Evolutionary conservation across 768 basidiomycete genomes (phyloP).

Genomic region (Lepiota subincarnata): DNA sequence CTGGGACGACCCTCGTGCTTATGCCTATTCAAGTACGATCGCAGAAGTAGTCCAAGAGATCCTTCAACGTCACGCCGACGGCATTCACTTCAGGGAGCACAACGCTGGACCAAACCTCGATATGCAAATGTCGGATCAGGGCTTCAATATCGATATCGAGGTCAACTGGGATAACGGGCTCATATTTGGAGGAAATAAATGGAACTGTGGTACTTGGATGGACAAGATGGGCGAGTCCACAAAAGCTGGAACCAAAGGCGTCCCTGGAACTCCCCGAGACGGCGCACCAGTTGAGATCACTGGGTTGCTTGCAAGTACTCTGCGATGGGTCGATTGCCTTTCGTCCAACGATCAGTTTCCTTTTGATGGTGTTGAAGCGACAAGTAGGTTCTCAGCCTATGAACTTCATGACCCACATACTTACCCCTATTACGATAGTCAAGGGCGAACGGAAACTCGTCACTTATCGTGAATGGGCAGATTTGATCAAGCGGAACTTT

Average conservation of each 20-base stretch:
- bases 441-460: slow-evolving; percentile 63
- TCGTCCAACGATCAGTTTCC: slow-evolving; percentile 70
- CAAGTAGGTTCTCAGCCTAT: slow-evolving; percentile 45
- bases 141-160: slow-evolving; percentile 88
- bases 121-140: slow-evolving; percentile 90
- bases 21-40: slow-evolving; percentile 73
- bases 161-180: slow-evolving; percentile 98
- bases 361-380: slow-evolving; percentile 82
- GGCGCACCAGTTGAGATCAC: slow-evolving; percentile 96
- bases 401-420: not conserved
- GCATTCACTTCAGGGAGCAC: slow-evolving; percentile 92
- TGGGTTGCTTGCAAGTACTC: slow-evolving; percentile 86
- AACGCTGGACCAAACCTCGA: slow-evolving; percentile 98
- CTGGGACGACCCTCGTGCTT: slow-evolving; percentile 86
- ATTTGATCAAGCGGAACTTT: slow-evolving; percentile 80
- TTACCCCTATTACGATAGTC: slow-evolving; percentile 41
- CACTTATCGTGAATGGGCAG: slow-evolving; percentile 88
- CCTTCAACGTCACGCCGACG: slow-evolving; percentile 86
- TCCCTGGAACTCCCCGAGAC: slow-evolving; percentile 95
- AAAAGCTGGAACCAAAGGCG: slow-evolving; percentile 89
- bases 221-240: slow-evolving; percentile 97
- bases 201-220: slow-evolving; percentile 97
- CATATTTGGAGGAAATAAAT: slow-evolving; percentile 78
- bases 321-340: slow-evolving; percentile 82
- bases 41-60: slow-evolving; percentile 98